These are phyloP conservation scores for Danielia oregonensis DNA, from an alignment of 805 yeast species.

Conservation along the genomic window DNA sequence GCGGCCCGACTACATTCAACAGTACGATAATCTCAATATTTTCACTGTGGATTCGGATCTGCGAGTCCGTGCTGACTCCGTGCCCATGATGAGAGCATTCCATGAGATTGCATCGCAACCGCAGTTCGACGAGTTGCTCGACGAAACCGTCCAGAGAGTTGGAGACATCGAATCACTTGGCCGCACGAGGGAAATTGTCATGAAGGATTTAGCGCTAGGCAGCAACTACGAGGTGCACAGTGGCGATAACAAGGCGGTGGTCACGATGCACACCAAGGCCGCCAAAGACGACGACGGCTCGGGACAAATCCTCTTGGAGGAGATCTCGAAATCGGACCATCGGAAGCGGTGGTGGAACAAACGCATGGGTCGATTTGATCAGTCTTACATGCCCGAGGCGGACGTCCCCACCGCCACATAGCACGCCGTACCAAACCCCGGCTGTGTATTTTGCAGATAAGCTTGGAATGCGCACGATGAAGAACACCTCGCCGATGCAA, in stretches of 20 bases:
- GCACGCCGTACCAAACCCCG: background rate
- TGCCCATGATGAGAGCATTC: slow-evolving; percentile 88
- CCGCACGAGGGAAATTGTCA: slow-evolving; percentile 71
- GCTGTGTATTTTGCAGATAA: background rate
- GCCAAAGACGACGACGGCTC: slow-evolving; percentile 22
- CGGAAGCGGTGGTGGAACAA: slow-evolving; percentile 44
- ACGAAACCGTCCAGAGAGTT: slow-evolving; percentile 64
- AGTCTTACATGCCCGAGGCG: slow-evolving; percentile 20
- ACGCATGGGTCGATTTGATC: slow-evolving; percentile 37
- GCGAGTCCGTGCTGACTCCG: slow-evolving; percentile 73
- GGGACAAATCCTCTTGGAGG: slow-evolving; percentile 21
- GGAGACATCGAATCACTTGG: slow-evolving; percentile 73
- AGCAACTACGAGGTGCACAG: slow-evolving; percentile 35
- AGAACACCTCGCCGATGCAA: too few relatives aligned
- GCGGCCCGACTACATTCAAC: slow-evolving; percentile 73
- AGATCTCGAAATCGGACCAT: slow-evolving; percentile 14
- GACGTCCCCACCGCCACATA: background rate
- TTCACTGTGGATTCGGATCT: slow-evolving; percentile 76
- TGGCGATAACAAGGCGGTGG: slow-evolving; percentile 9
- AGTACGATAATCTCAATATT: slow-evolving; percentile 69
- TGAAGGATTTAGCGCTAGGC: slow-evolving; percentile 63
- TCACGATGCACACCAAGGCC: slow-evolving; percentile 12
- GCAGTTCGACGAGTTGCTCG: slow-evolving; percentile 62
- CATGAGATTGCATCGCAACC: slow-evolving; percentile 71
- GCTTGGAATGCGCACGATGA: too few relatives aligned